Base-by-base conservation (phyloP, 2,329 filamentous ascomycete genomes). In the Trichophaea hybrida region DNA sequence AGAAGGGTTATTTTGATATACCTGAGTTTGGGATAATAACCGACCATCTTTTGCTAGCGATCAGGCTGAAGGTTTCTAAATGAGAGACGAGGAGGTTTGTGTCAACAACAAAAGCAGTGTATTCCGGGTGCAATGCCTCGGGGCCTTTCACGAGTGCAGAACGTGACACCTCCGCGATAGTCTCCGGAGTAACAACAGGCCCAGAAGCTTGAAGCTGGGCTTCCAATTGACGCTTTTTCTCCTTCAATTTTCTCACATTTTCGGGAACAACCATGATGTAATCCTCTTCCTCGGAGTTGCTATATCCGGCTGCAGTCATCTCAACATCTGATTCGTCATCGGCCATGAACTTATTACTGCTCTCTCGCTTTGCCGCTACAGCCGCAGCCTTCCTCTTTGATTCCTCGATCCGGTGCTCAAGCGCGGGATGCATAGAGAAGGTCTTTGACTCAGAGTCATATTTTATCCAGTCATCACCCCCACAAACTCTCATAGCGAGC, bases 401-500 rank as follows among this genome's bases (percentile, higher is more conserved):
- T 15, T 62, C 58, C 7, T 65, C 61, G 10, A 65, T 61, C 12
- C 66, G 52, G n/a, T 35, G 15, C 38, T 61, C 44, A 6, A 68
- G 57, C 15, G 59, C 59, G 4, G 58, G 54, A 13, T 68, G 64
- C 0, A 76, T 74, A 0, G 70, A 68, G 57, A 81, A 82, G 0
- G 62, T 64, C 4, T 72, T 71, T 0, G 61, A 49, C 0, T 59
- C 46, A 0, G 68, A 59, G 54, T 80, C 71, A 66, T 78, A 81
- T 0, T 65, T 63, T 0, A 82, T 67, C 74, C 76, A 79, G 31
- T 72, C 73, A 1, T 71, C 70, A 6, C 43, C 43, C 61, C 68
- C 62, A 40, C 71, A 65, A 4, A 84, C 73, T 5, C 70, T 73
- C 50, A 75, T 73, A 0, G 76, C 81, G 0, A 84, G 70, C 73